phyloP scores from a whole-genome alignment of 306 rosid species.

The Acmispon strigosus region DNA sequence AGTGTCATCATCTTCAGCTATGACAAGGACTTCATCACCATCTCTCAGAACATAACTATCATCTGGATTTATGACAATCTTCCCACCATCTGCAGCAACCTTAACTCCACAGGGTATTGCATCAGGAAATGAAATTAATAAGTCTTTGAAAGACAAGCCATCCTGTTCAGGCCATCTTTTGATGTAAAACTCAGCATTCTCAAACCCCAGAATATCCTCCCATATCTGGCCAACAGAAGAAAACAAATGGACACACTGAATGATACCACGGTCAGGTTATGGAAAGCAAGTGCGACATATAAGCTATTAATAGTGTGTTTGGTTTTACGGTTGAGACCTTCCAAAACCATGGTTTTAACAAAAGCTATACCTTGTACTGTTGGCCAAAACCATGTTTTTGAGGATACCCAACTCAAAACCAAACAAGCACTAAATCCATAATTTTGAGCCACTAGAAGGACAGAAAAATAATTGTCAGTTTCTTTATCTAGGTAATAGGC shows the following conservation, averaged over 20 bases:
- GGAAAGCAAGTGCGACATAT: slow-evolving; percentile 2
- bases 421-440: not conserved
- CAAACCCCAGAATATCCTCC: slow-evolving; percentile 98
- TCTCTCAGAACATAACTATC: slow-evolving; percentile 67
- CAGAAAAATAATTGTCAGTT: not conserved
- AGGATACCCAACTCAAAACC: no score
- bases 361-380: no score
- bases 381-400: no score
- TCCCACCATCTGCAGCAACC: slow-evolving; percentile 82
- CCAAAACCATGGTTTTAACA: no score
- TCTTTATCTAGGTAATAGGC: not conserved
- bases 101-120: slow-evolving; percentile 96
- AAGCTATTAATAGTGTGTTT: not conserved
- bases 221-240: slow-evolving; percentile 70
- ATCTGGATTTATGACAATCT: slow-evolving; percentile 83
- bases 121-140: slow-evolving; percentile 85
- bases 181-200: slow-evolving; percentile 97
- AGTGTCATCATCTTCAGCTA: slow-evolving; percentile 97
- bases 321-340: no score
- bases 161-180: slow-evolving; percentile 85
- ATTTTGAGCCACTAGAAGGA: not conserved
- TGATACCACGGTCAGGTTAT: not conserved
- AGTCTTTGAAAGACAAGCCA: slow-evolving; percentile 58
- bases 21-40: slow-evolving; percentile 92
- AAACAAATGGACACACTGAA: slow-evolving; percentile 17